Evolutionary conservation across 163 green algal genomes (phyloP), one percentile per base, ranked within the genome.

Genomic region (Prototheca cutis): DNA sequence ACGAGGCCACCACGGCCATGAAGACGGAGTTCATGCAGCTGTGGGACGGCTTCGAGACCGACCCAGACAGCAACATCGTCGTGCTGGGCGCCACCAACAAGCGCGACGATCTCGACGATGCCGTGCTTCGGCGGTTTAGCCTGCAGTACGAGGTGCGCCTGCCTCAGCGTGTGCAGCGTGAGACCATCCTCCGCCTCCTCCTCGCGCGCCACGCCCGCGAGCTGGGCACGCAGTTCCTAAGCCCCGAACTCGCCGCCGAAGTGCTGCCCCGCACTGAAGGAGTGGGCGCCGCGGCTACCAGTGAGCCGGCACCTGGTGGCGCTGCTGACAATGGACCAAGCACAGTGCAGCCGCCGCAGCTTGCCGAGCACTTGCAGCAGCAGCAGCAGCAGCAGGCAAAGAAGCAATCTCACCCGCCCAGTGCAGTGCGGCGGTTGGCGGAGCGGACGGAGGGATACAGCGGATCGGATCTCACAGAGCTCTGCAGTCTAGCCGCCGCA

Each of bases 11-110:
- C 21, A 72, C 72, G 53, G 62, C 61, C 48, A 64, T 88, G 65
- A 90, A 90, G 70, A 87, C 78, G 27, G 81, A 88, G 73, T 90
- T 94, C 69, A 90, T 94, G 85, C 80, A 73, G 62, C 54, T 79
- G 45, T 73, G 62, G 74, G 79, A 86, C 40, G 81, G 79, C 31
- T 80, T 86, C 53, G 66, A 75, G 55, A 79, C 72, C 6, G 34
- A 55, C 19, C 28, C 40, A 1, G 40, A 31, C 21, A 72, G 70
- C 66, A 67, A 74, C 13, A 73, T 90, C 53, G 59, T 87, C 34
- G 79, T 92, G 27, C 74, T 92, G 72, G 84, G 72, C 0, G 82
- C 84, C 30, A 90, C 82, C 42, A 92, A 90, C 72, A 74, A 84
- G 40, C 79, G 77, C 4, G 77, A 73, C 53, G 77, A 80, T 53